Percentiles rank a stretch among this genome's conserved stretches.
phyloP scores from a whole-genome alignment of 2,329 filamentous ascomycete species.

The Fusarium beomiforme region DNA sequence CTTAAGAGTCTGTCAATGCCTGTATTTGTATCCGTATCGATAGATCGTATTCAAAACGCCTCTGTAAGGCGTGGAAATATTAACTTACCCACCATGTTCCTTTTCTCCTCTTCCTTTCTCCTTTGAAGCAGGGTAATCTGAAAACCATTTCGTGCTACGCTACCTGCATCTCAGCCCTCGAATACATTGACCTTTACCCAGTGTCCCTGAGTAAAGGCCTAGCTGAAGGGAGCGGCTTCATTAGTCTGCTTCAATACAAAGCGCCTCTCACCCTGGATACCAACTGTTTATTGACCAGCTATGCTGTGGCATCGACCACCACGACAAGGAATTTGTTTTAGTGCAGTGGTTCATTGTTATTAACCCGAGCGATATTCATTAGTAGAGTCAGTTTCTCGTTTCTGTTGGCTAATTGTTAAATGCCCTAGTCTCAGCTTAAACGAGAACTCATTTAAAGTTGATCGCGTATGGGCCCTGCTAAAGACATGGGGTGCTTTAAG shows the following conservation, averaged over 20 bases:
- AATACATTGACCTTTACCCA: neutral
- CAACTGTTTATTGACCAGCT: neutral
- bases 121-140: neutral
- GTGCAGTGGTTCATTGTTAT: neutral
- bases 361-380: conserved; percentile 27
- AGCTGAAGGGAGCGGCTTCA: conserved; percentile 21
- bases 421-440: conserved; percentile 15
- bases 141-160: neutral
- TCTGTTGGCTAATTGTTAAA: neutral
- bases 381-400: neutral
- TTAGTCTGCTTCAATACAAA: neutral
- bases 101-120: neutral
- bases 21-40: conserved; percentile 18
- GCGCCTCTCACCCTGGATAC: conserved; percentile 5
- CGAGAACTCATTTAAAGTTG: conserved; percentile 17
- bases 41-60: conserved; percentile 23
- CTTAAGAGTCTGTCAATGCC: neutral
- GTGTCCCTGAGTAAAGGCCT: neutral
- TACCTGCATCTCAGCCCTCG: neutral
- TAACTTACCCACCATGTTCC: neutral
- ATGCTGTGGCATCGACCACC: neutral
- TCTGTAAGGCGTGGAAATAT: neutral
- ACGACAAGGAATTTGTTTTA: neutral
- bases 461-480: neutral
- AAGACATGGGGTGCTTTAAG: neutral